These are phyloP conservation scores for Mollisia scopiformis DNA, from an alignment of 2,329 filamentous ascomycete species.

Conservation along the genomic window DNA sequence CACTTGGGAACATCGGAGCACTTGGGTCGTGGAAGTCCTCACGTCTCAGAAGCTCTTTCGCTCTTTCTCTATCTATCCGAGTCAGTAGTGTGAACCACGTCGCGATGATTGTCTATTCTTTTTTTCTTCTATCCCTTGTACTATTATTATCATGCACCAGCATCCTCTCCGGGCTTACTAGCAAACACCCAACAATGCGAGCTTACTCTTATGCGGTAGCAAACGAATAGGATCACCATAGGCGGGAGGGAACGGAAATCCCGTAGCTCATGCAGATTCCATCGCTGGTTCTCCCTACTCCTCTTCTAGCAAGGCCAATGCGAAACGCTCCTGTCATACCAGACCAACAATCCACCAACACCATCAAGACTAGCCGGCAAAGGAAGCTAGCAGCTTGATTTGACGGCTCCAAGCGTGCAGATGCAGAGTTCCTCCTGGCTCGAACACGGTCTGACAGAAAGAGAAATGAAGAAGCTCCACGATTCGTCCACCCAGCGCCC, in stretches of 20 bases:
- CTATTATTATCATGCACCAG: not conserved
- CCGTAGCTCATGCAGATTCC: constrained; percentile 22
- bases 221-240: constrained; percentile 17
- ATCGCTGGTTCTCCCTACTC: not conserved
- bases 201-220: constrained; percentile 8
- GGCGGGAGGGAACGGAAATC: constrained; percentile 26
- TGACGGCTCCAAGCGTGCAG: not conserved
- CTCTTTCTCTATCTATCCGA: not conserved
- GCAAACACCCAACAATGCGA: constrained; percentile 3
- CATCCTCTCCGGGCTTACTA: not conserved
- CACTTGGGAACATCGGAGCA: not conserved
- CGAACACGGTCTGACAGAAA: not conserved
- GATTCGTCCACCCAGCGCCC: not conserved
- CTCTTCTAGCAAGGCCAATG: constrained; percentile 3
- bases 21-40: not conserved
- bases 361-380: not conserved
- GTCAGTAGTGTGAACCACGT: not conserved
- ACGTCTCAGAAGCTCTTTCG: not conserved
- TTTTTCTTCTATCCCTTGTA: too few relatives aligned
- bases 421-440: not conserved
- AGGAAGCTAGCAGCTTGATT: not conserved
- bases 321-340: constrained; percentile 17
- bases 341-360: constrained; percentile 10
- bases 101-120: not conserved
- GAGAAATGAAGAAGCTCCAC: not conserved